A percentile compares a stretch with the other conserved stretches of the same genome.
phyloP scores from a whole-genome alignment of 1,139 yeast species.

The Nakaseomyces delphensis region DNA sequence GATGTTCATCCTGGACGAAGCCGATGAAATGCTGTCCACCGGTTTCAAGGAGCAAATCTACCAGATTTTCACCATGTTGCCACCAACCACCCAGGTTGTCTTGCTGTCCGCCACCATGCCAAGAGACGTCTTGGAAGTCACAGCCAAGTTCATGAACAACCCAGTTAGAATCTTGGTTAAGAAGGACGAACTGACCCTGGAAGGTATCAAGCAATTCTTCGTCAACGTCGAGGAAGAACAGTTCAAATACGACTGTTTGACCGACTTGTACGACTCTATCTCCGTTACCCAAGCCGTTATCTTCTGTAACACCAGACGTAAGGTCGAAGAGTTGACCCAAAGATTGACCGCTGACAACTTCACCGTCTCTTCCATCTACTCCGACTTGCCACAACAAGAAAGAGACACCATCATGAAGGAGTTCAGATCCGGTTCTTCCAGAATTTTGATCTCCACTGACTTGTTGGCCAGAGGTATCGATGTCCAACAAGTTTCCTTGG shows the following conservation, averaged over 20 bases:
- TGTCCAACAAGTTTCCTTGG: conserved; percentile 97
- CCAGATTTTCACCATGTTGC: conserved; percentile 90
- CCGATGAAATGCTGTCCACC: conserved; percentile 95
- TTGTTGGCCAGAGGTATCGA: conserved; percentile 99
- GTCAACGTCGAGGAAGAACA: conserved; percentile 90
- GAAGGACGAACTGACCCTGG: conserved; percentile 96
- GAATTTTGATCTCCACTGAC: conserved; percentile 94
- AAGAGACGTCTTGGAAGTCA: conserved; percentile 90
- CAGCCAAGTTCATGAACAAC: conserved; percentile 94
- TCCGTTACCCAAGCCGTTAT: conserved; percentile 98
- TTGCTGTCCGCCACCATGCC: conserved; percentile 98
- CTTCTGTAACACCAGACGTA: conserved; percentile 97
- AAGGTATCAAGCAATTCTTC: conserved; percentile 96
- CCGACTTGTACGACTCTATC: conserved; percentile 94
- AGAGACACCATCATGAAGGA: conserved; percentile 98
- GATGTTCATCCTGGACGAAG: conserved; percentile 98
- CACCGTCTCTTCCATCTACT: conserved; percentile 96
- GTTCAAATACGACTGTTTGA: conserved; percentile 90
- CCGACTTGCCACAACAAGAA: conserved; percentile 93
- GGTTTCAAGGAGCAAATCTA: conserved; percentile 98
- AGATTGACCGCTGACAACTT: conserved; percentile 79
- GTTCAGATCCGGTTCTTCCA: conserved; percentile 96
- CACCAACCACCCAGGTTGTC: conserved; percentile 93
- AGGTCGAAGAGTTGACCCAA: conserved; percentile 90
- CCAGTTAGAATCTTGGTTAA: conserved; percentile 96